These are phyloP conservation scores for Lignosus rhinocerotis DNA, from an alignment of 1,284 basidiomycete genomes.

Conservation along the genomic window DNA sequence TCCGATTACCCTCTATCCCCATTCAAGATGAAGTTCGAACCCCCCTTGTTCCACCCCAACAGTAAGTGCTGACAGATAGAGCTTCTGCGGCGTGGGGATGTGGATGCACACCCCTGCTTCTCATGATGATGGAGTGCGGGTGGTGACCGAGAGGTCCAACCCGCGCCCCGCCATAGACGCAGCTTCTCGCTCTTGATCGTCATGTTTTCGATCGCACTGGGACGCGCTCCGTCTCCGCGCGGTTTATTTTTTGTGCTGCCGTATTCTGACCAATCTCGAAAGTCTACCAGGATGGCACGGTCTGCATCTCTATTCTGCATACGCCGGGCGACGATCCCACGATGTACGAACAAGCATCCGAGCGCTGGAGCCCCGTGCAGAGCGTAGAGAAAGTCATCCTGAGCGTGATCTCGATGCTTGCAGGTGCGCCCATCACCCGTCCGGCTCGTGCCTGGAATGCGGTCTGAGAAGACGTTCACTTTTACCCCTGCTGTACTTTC, in stretches of 20 bases:
- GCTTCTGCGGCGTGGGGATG: neutral
- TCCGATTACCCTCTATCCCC: slow-evolving; percentile 92
- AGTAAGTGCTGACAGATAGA: slow-evolving; percentile 53
- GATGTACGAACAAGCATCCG: slow-evolving; percentile 91
- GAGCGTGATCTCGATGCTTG: slow-evolving; percentile 98
- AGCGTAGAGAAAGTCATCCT: slow-evolving; percentile 96
- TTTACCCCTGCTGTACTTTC: neutral
- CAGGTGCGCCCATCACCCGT: slow-evolving; percentile 53
- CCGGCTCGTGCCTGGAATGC: slow-evolving; percentile 1
- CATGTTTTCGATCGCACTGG: neutral
- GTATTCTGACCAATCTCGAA: slow-evolving; percentile 5
- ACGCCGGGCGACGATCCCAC: slow-evolving; percentile 94
- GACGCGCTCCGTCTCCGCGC: neutral
- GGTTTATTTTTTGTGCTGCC: neutral
- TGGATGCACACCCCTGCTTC: neutral
- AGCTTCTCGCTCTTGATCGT: neutral
- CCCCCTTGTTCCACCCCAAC: slow-evolving; percentile 96
- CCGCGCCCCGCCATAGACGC: neutral
- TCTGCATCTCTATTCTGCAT: slow-evolving; percentile 98
- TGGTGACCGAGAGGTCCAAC: neutral
- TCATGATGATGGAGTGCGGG: neutral
- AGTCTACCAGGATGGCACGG: slow-evolving; percentile 94
- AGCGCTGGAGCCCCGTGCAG: slow-evolving; percentile 98
- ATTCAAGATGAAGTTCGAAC: slow-evolving; percentile 98
- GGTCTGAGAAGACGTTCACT: neutral